Base-by-base conservation (phyloP, 106 monocot genomes). In the Posidonia australis region DNA sequence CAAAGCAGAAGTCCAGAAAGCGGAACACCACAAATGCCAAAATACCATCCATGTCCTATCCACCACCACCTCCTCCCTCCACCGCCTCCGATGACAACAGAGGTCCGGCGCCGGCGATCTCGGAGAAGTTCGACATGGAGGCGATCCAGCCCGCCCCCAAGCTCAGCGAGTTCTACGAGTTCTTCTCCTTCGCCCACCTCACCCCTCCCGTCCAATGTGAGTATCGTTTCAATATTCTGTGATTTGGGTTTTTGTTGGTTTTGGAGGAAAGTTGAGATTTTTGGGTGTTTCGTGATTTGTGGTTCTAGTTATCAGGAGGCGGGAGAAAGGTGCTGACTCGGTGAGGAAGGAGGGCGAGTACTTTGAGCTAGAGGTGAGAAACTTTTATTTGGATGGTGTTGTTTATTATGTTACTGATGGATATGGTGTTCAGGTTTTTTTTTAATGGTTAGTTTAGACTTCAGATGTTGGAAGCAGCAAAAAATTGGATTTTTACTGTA, bases 91-190 rank as follows among this genome's bases (percentile, higher is more conserved):
- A 68, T 18, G 42, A 41, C 18, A 57, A 19, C n/a, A 78, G 68
- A 18, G 76, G 18, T 13, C 36, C 66, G 1, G 22, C 77, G 14
- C 90, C 94, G n/a, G 77, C 86, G 11, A 86, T 94, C n/a, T 94
- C 94, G 48, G 86, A 81, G 51, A 74, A 71, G 76, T 90, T 82
- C 73, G 94, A 90, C 84, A 94, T 94, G 94, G 86, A 81, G 23
- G 86, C 94, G 29, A 94, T 94, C 69, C 89, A 86, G 18, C 86
- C 84, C 41, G 75, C 74, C 0, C 89, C 89, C 26, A 94, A 80
- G 80, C 79, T 94, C 54, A 74, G 81, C 25, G 86, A 90, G 51
- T 94, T 94, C 80, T 94, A 90, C 67, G 89, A 90, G 10, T 94
- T 94, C 79, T 90, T 94, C 86, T 83, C 80, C 28, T 82, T 94